Base-by-base conservation (phyloP, 78 protist genomes). In the Dictyostelium intermedium region DNA sequence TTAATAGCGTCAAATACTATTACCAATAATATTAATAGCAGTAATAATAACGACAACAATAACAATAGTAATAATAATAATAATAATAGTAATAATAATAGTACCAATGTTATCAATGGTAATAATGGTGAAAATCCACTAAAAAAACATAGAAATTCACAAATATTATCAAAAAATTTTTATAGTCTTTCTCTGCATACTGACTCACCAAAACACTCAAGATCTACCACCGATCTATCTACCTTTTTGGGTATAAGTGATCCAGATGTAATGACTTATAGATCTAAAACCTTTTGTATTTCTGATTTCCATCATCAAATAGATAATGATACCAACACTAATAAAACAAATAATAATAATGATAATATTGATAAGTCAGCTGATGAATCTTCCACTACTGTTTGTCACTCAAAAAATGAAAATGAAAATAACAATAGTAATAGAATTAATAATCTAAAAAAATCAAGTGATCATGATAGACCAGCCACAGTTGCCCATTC, bases 131-230 rank as follows among this genome's bases (percentile, higher is more conserved):
- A 73, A 30, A 85, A 86, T 34, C 92, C 92, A 50, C n/a, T 34
- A 2, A 86, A 86, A 32, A 86, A 86, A 76, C 45, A 25, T 34
- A 14, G 92, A 10, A 86, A 86, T 35, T 86, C 92, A 1, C 35
- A 34, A 34, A 34, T n/a, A 20, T 27, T 66, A 66, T 66, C 74
- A 11, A 66, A 66, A 66, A 66, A 66, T 25, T 66, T 66, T 30
- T 66, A 27, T 10, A 66, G 74, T 27, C 74, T 66, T 9, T 66
- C 74, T 3, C 25, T 66, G 11, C 74, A 66, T 66, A 10, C 32
- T 11, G 74, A 66, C 27, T 66, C 74, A 27, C 74, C 74, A 66
- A 66, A 66, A 66, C 74, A 66, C 18, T 66, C 74, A 27, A 66
- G 74, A 66, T 66, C 74, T 11, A 66, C 74, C 11, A 66, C 74